Percentiles rank a stretch among this genome's conserved stretches.
Evolutionary conservation across 1,139 yeast genomes (phyloP).

Genomic region (Martiniozyma asiatica): DNA sequence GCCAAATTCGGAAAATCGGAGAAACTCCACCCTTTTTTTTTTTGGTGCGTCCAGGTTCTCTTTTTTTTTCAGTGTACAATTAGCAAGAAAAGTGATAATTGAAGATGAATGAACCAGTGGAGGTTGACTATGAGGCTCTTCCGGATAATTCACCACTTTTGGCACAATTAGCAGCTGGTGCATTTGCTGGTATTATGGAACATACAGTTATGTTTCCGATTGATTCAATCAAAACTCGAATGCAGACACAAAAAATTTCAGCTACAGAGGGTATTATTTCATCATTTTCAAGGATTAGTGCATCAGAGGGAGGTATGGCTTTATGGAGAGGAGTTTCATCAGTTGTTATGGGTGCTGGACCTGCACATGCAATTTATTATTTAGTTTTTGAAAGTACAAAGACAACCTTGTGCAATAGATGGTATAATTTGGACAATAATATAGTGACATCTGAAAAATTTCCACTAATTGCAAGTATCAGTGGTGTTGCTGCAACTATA

Average conservation of each 20-base stretch:
- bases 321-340: constrained; percentile 94
- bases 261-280: constrained; percentile 32
- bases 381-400: constrained; percentile 89
- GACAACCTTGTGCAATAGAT: constrained; percentile 33
- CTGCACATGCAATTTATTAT: constrained; percentile 96
- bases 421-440: constrained; percentile 6
- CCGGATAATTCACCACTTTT: constrained; percentile 79
- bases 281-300: constrained; percentile 62
- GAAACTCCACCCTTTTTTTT: too few relatives aligned
- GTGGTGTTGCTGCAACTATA: constrained; percentile 91
- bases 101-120: constrained; percentile 23
- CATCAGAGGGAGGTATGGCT: constrained; percentile 84
- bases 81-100: too few relatives aligned
- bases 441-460: constrained; percentile 53
- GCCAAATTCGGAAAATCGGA: too few relatives aligned
- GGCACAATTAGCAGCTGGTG: constrained; percentile 85
- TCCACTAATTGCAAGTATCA: constrained; percentile 71
- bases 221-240: constrained; percentile 89
- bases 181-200: constrained; percentile 97
- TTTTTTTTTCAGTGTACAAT: too few relatives aligned
- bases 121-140: constrained; percentile 79
- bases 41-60: too few relatives aligned
- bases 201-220: constrained; percentile 96
- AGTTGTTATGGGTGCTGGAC: constrained; percentile 96
- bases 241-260: constrained; percentile 54